A percentile compares a stretch with the other conserved stretches of the same genome.
These are phyloP conservation scores for Tremellales sp. DNA, from an alignment of 1,284 basidiomycete genomes.

Conservation along the genomic window DNA sequence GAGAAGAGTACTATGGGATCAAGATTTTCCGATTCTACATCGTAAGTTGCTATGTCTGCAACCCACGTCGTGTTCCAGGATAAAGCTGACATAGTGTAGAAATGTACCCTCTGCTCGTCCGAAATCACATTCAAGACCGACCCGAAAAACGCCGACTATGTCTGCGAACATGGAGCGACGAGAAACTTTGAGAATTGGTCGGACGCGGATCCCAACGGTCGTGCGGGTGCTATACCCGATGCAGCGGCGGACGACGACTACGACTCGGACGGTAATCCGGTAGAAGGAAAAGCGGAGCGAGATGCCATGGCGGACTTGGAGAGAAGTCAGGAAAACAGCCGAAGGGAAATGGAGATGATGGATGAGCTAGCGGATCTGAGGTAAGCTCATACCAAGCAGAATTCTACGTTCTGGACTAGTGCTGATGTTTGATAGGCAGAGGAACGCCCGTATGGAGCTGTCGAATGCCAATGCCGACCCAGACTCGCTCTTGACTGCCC, in stretches of 20 bases:
- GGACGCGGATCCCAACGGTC: conserved; percentile 32
- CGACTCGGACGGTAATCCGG: conserved; percentile 58
- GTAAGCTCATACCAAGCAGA: conserved; percentile 21
- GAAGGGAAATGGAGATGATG: conserved; percentile 97
- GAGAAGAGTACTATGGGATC: conserved; percentile 97
- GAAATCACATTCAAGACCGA: conserved; percentile 99
- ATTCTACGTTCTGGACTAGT: background rate
- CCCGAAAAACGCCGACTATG: conserved; percentile 94
- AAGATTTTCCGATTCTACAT: conserved; percentile 58
- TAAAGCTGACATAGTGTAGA: conserved; percentile 24
- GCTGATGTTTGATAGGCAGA: conserved; percentile 30
- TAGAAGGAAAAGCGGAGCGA: conserved; percentile 45
- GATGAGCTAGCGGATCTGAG: conserved; percentile 94
- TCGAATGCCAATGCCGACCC: conserved; percentile 55
- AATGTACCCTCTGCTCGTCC: conserved; percentile 83
- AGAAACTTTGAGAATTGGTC: conserved; percentile 75
- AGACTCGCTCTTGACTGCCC: conserved; percentile 31
- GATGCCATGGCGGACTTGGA: conserved; percentile 97
- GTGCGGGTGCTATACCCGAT: conserved; percentile 38
- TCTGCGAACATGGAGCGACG: conserved; percentile 86
- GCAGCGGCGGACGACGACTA: conserved; percentile 54
- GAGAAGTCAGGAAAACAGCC: conserved; percentile 82
- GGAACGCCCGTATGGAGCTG: conserved; percentile 87
- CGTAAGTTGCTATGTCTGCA: conserved; percentile 25
- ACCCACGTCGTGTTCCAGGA: background rate